These are phyloP conservation scores for Physcomitrium patens DNA, from an alignment of 225 moss, liverwort and hornwort species.

Conservation along the genomic window DNA sequence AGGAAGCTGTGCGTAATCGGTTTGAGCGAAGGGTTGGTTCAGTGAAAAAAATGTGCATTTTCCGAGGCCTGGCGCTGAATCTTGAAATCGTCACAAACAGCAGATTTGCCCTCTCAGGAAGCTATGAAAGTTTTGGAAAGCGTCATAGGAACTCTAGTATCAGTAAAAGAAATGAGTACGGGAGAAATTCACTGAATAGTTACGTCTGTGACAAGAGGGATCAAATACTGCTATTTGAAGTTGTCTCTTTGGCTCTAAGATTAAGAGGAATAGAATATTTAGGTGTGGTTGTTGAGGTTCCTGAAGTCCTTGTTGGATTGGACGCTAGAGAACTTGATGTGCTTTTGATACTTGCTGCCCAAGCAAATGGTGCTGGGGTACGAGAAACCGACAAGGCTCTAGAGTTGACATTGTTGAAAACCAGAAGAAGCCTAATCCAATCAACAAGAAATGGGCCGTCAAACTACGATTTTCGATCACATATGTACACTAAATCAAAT, in stretches of 20 bases:
- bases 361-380: conserved; percentile 72
- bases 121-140: conserved; percentile 23
- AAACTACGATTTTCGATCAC: conserved; percentile 39
- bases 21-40: conserved; percentile 52
- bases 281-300: conserved; percentile 73
- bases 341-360: conserved; percentile 64
- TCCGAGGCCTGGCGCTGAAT: conserved; percentile 62
- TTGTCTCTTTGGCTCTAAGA: conserved; percentile 57
- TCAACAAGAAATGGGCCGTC: conserved; percentile 33
- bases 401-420: conserved; percentile 45
- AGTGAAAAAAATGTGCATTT: conserved; percentile 58
- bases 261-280: conserved; percentile 58
- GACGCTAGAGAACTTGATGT: conserved; percentile 75
- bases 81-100: conserved; percentile 35
- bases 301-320: conserved; percentile 74
- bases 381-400: conserved; percentile 52
- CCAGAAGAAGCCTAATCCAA: conserved; percentile 43
- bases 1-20: conserved; percentile 54
- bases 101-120: background rate
- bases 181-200: conserved; percentile 19
- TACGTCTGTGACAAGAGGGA: conserved; percentile 31
- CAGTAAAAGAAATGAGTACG: conserved; percentile 30
- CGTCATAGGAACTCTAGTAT: conserved; percentile 30
- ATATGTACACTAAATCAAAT: conserved; percentile 28
- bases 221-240: conserved; percentile 68